phyloP scores from a whole-genome alignment of 305 asterid genomes.

The Solanum aculeatissimum region DNA sequence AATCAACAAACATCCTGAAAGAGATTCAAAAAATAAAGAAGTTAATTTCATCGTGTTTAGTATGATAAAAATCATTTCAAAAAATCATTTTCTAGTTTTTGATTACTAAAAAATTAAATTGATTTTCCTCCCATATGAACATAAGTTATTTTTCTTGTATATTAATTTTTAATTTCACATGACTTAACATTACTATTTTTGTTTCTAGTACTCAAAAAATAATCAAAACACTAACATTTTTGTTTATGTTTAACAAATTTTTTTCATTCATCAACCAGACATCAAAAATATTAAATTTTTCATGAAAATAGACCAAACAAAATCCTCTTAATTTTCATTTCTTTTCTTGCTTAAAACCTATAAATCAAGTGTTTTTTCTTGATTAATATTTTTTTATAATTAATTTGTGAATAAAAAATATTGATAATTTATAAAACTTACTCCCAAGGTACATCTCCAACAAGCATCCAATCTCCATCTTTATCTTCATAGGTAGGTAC shows the following conservation, averaged over 20 bases:
- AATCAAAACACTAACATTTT: background rate
- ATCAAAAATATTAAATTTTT: background rate
- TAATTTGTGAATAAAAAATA: background rate
- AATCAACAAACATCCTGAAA: constrained; percentile 59
- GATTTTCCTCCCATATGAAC: no score
- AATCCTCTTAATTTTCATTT: no score
- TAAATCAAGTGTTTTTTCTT: background rate
- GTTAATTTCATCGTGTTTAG: background rate
- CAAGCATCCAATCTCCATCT: constrained; percentile 99
- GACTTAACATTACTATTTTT: background rate
- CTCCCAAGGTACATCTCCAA: constrained; percentile 97
- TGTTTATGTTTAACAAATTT: background rate
- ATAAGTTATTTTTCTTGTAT: background rate
- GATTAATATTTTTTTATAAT: background rate
- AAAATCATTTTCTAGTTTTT: background rate
- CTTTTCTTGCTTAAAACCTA: background rate
- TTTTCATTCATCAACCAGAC: background rate
- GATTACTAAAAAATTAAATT: no score
- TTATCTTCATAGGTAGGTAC: constrained; percentile 93
- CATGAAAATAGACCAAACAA: no score
- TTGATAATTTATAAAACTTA: constrained; percentile 14
- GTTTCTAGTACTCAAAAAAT: background rate
- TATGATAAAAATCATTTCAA: background rate
- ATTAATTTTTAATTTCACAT: background rate
- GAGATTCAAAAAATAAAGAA: background rate